Conservation (phyloP, 352 stramenopile species). For the Globisporangium sylvaticum region DNA sequence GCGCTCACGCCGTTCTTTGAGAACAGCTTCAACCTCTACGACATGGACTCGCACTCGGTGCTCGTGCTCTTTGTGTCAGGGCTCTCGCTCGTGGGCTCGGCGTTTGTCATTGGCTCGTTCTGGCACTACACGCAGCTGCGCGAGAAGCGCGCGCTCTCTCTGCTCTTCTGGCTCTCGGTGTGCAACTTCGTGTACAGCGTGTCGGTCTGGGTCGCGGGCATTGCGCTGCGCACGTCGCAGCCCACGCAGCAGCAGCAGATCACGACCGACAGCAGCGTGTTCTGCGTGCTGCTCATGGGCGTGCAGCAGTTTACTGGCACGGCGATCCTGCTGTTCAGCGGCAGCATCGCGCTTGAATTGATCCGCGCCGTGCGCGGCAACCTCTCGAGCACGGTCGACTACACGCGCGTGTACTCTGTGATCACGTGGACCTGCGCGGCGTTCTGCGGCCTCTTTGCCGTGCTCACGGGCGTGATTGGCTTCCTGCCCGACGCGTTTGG, state of each 20-base stretch:
- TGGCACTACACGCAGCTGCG: slow-evolving; percentile 57
- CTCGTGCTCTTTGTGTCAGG: slow-evolving; percentile 71
- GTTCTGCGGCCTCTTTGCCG: slow-evolving; percentile 38
- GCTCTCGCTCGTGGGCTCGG: slow-evolving; percentile 57
- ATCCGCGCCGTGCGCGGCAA: slow-evolving; percentile 54
- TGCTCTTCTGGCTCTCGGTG: slow-evolving; percentile 65
- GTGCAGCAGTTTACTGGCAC: slow-evolving; percentile 68
- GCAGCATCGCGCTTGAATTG: slow-evolving; percentile 55
- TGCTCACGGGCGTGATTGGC: slow-evolving; percentile 58
- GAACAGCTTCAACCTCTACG: slow-evolving; percentile 68
- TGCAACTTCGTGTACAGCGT: slow-evolving; percentile 59
- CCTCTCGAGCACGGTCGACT: slow-evolving; percentile 48
- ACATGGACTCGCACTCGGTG: slow-evolving; percentile 72
- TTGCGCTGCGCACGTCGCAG: slow-evolving; percentile 13
- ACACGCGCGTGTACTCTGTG: slow-evolving; percentile 51
- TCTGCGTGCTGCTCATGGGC: slow-evolving; percentile 51
- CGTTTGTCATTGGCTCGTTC: slow-evolving; percentile 66
- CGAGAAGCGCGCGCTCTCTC: slow-evolving; percentile 42
- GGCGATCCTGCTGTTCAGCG: slow-evolving; percentile 55
- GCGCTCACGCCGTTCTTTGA: slow-evolving; percentile 39
- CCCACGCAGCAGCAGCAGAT: slow-evolving; percentile 24
- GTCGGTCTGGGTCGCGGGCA: slow-evolving; percentile 53
- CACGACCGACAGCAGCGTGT: slow-evolving; percentile 24
- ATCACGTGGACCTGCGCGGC: slow-evolving; percentile 48
- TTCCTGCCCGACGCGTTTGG: slow-evolving; percentile 62